These are phyloP conservation scores for Penicillium sp. DNA, from an alignment of 2,329 filamentous ascomycete genomes.

Conservation along the genomic window DNA sequence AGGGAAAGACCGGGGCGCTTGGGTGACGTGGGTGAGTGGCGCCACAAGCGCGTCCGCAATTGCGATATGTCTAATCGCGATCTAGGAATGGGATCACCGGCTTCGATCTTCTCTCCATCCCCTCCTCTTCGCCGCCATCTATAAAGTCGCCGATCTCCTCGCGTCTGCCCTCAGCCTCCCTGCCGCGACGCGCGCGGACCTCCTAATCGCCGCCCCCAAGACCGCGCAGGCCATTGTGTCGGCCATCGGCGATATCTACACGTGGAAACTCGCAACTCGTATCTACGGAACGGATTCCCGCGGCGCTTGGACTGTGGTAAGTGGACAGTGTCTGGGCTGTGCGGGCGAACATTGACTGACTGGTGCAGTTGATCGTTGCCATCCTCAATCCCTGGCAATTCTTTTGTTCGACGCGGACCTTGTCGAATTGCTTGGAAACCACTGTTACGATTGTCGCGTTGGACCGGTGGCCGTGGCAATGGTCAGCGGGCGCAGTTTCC, in stretches of 20 bases:
- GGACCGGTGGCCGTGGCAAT: conserved; percentile 80
- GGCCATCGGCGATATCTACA: conserved; percentile 76
- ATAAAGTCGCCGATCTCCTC: conserved; percentile 58
- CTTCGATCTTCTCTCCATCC: conserved; percentile 89
- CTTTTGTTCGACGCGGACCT: conserved; percentile 88
- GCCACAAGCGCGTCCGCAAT: neutral
- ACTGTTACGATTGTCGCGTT: conserved; percentile 76
- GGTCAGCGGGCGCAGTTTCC: conserved; percentile 47
- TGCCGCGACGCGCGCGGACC: conserved; percentile 55
- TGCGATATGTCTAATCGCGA: conserved; percentile 4
- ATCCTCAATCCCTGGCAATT: conserved; percentile 87
- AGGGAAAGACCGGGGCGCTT: conserved; percentile 63
- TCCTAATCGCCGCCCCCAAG: conserved; percentile 70
- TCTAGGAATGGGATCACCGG: conserved; percentile 84
- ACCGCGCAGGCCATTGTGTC: conserved; percentile 72
- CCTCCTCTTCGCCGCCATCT: conserved; percentile 73
- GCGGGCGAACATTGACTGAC: conserved; percentile 16
- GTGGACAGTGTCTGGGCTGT: conserved; percentile 2
- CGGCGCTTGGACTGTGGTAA: conserved; percentile 65
- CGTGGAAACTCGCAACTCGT: conserved; percentile 72
- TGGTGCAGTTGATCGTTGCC: conserved; percentile 61
- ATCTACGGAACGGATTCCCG: conserved; percentile 64
- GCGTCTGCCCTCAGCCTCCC: conserved; percentile 54
- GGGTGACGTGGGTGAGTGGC: conserved; percentile 84
- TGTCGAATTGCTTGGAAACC: conserved; percentile 93